phyloP scores from a whole-genome alignment of 2,329 filamentous ascomycete species.

The Pseudogymnoascus sp. region DNA sequence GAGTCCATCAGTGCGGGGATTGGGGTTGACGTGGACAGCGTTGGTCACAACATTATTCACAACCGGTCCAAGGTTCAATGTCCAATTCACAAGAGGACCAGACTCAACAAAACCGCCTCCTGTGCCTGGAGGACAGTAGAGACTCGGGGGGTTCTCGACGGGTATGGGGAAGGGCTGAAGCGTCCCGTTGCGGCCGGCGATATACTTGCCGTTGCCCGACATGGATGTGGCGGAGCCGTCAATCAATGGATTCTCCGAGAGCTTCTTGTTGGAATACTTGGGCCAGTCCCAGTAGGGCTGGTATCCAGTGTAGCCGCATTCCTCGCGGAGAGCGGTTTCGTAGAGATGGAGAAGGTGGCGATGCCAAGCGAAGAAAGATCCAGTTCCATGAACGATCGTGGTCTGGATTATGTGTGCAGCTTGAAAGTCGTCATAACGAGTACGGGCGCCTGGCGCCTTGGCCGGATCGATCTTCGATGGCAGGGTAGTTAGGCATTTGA shows the following conservation, averaged over 20 bases:
- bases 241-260: constrained; percentile 23
- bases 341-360: constrained; percentile 33
- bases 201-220: constrained; percentile 38
- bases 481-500: constrained; percentile 28
- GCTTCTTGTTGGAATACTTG: not conserved
- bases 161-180: not conserved
- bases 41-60: not conserved
- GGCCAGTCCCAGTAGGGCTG: not conserved
- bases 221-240: constrained; percentile 46
- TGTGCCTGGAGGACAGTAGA: not conserved
- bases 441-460: constrained; percentile 18
- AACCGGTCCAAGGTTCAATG: not conserved
- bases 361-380: constrained; percentile 36
- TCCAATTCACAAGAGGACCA: not conserved
- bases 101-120: not conserved
- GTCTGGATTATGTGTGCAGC: constrained; percentile 33
- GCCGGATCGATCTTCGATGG: constrained; percentile 27
- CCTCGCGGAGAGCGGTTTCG: constrained; percentile 32
- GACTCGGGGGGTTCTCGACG: not conserved
- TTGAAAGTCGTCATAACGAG: constrained; percentile 34
- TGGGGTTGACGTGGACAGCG: constrained; percentile 6
- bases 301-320: constrained; percentile 30
- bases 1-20: constrained; percentile 19
- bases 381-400: constrained; percentile 28
- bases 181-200: not conserved